These are phyloP conservation scores for Mortierella sp. DNA, from an alignment of 371 early-diverging fungal species.

Conservation along the genomic window DNA sequence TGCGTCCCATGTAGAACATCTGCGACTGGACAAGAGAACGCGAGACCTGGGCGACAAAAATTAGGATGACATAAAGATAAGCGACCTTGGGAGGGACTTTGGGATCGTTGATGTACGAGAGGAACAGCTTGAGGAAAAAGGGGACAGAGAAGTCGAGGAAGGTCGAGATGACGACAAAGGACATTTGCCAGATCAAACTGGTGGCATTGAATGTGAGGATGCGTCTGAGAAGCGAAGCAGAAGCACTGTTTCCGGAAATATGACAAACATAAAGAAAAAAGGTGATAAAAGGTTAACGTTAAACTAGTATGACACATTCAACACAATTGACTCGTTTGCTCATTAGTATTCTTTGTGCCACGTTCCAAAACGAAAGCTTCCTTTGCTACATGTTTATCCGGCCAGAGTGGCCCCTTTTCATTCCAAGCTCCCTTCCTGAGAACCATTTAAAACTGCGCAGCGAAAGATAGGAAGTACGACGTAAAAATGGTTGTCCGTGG, in stretches of 20 bases:
- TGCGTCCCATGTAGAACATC: constrained; percentile 71
- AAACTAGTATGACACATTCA: neutral
- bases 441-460: neutral
- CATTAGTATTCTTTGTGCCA: constrained; percentile 1
- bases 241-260: constrained; percentile 11
- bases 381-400: neutral
- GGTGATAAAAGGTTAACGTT: constrained; percentile 5
- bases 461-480: neutral
- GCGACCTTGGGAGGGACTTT: constrained; percentile 58
- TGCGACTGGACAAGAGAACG: constrained; percentile 72
- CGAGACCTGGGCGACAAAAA: constrained; percentile 67
- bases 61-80: constrained; percentile 67
- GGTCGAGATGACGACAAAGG: constrained; percentile 67
- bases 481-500: neutral
- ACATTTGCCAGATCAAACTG: constrained; percentile 60
- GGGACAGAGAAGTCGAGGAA: constrained; percentile 71
- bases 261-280: neutral
- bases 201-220: constrained; percentile 39
- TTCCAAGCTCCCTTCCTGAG: neutral
- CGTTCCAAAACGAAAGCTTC: neutral
- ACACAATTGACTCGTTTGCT: neutral
- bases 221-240: constrained; percentile 34
- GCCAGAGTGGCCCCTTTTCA: neutral
- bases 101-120: constrained; percentile 64
- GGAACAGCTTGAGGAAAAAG: constrained; percentile 63